Evolutionary conservation across 108 stramenopile species (phyloP), one percentile per base, ranked within the genome.

Genomic region (Bacterosira constricta): DNA sequence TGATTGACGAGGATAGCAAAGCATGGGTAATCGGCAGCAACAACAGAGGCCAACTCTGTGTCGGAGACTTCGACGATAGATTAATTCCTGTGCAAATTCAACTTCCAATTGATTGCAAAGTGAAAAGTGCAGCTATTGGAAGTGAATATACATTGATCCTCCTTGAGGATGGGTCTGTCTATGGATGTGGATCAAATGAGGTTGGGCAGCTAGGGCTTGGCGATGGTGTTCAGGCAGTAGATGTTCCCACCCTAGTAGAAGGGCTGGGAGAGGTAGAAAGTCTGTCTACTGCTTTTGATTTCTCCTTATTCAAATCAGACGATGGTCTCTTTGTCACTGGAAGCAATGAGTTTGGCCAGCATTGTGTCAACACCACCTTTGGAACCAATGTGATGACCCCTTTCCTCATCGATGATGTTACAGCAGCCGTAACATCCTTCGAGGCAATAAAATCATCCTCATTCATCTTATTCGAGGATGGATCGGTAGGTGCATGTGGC

Each of bases 151-250:
- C 80, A 31, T 51, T 85, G 34, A 37, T 85, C 18, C 67, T 85
- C n/a, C 34, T 61, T 6, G 57, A 78, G 7, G 67, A 82, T 30
- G 83, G 83, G 23, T 46, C 58, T 12, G 83, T 81, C 36, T 81
- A 79, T 45, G 80, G 71, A 5, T 85, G 81, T 49, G 83, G 83
- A 37, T 81, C 83, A 34, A 85, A 85, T 34, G 83, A 85, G 47
- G 77, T 62, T 2, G 83, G 83, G 1, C 83, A 82, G 46, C 65
- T 85, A n/a, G 83, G 80, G 8, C 78, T 82, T 20, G 81, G 81
- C 18, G 38, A 63, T 13, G 32, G 39, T 50, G 34, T 38, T 23
- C 37, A 45, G 5, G 38, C 27, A 32, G 38, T 35, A 29, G 49
- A 39, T n/a, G 38, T 0, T 17, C 77, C 77, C 34, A 71, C 69